Base-by-base conservation (phyloP, 768 basidiomycete species). In the Dioszegia crocea region DNA sequence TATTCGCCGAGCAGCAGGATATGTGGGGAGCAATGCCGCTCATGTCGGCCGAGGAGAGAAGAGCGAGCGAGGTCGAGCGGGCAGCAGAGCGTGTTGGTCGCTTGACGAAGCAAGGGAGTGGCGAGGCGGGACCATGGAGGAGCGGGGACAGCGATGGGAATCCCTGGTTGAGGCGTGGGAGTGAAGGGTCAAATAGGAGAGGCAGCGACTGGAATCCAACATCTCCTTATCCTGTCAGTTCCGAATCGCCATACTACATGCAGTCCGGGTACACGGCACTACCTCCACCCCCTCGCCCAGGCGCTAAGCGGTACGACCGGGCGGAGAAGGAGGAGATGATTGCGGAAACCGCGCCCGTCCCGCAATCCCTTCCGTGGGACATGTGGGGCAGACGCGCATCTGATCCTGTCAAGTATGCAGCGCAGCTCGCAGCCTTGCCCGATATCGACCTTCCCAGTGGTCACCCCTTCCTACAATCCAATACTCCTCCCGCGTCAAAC, bases 1-100 rank as follows among this genome's bases (percentile, higher is more conserved):
- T 53, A 27, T 53, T 53, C 27, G 51, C 51, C 14, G 38, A 19
- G 4, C 51, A 53, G 39, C 51, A 53, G 24, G 51, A 53, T 40
- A 40, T 53, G 36, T 39, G 51, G 51, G 21, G 5, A 38, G 36
- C 14, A 5, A 21, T 21, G 30, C 38, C 36, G 23, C 33, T 38
- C 24, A 40, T 38, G 51, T 40, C 51, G 19, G 23, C 21, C 8
- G 36, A 30, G 4, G 27, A 48, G 8, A 8, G 51, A 8, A 23
- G 51, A 6, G 51, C 16, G 36, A 40, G 51, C 36, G 38, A 53
- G 23, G 24, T 11, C 21, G 36, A 21, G 31, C 19, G 21, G 27
- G 33, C 33, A 33, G 8, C 6, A 14, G 33, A 33, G 33, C 33
- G 33, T 33, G 33, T 33, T 6, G 33, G 33, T 33, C 33, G 33